Evolutionary conservation across 768 basidiomycete genomes (phyloP).

Genomic region (Gelatoporia subvermispora): DNA sequence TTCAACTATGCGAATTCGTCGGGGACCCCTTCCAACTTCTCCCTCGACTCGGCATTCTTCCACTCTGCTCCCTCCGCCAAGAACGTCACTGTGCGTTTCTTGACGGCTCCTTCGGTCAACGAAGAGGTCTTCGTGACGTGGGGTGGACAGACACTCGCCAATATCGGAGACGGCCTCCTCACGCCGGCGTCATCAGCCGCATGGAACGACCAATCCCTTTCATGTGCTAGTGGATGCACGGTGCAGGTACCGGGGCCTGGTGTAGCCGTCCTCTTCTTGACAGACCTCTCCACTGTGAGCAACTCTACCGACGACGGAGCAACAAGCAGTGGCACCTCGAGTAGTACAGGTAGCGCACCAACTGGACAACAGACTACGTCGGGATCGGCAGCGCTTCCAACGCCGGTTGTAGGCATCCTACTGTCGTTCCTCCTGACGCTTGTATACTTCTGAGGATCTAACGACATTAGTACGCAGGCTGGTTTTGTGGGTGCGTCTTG

Average conservation of each 20-base stretch:
- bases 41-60: slow-evolving; percentile 31
- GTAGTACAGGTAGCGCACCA: too few species aligned
- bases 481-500: too few species aligned
- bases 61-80: slow-evolving; percentile 15
- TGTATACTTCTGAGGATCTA: too few species aligned
- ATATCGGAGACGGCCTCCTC: slow-evolving; percentile 36
- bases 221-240: slow-evolving; percentile 41
- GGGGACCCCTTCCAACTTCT: slow-evolving; percentile 34
- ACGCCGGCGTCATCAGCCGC: slow-evolving; percentile 21
- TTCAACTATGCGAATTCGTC: slow-evolving; percentile 48
- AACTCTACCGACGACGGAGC: too few species aligned
- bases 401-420: too few species aligned
- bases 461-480: too few species aligned
- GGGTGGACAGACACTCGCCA: slow-evolving; percentile 49
- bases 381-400: too few species aligned
- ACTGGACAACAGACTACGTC: too few species aligned
- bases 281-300: neutral
- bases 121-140: slow-evolving; percentile 56
- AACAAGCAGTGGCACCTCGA: neutral
- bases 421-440: too few species aligned
- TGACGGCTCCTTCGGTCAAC: slow-evolving; percentile 40
- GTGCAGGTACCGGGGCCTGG: slow-evolving; percentile 44
- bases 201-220: slow-evolving; percentile 30
- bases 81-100: slow-evolving; percentile 40
- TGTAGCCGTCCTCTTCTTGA: slow-evolving; percentile 41